Percentiles rank a stretch among this genome's conserved stretches.
phyloP scores from a whole-genome alignment of 371 early-diverging fungal species.

The Basidiobolus meristosporus region DNA sequence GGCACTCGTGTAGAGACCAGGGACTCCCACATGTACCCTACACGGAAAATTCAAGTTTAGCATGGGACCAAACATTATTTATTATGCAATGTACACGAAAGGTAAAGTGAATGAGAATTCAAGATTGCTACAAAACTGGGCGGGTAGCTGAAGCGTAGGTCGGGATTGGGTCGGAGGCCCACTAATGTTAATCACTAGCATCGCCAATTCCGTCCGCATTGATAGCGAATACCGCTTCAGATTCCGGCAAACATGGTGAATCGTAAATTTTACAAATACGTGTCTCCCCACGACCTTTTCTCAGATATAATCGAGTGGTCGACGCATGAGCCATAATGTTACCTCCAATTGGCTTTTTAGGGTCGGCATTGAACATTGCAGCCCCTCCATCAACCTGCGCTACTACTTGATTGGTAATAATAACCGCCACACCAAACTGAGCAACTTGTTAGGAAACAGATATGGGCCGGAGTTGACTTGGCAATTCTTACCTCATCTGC shows the following conservation, averaged over 20 bases:
- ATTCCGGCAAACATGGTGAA: constrained; percentile 70
- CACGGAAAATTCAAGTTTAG: too few species aligned
- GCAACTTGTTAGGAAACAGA: background rate
- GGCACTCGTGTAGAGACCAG: too few species aligned
- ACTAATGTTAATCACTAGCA: constrained; percentile 24
- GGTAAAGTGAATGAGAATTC: too few species aligned
- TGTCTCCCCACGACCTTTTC: constrained; percentile 75
- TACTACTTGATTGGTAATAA: constrained; percentile 98
- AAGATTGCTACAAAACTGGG: too few species aligned
- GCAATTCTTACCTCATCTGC: constrained; percentile 67
- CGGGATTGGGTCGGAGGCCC: too few species aligned
- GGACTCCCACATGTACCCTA: too few species aligned
- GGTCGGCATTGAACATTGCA: constrained; percentile 82
- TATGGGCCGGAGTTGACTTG: background rate
- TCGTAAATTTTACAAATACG: constrained; percentile 80
- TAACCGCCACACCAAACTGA: constrained; percentile 92
- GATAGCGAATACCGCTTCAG: constrained; percentile 66
- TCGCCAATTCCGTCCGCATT: constrained; percentile 55
- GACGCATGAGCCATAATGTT: constrained; percentile 50
- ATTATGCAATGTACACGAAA: too few species aligned
- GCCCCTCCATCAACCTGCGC: constrained; percentile 92
- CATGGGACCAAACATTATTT: too few species aligned
- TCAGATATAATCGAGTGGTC: constrained; percentile 26
- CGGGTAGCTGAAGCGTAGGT: too few species aligned
- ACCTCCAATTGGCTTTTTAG: constrained; percentile 74